A percentile compares a stretch with the other conserved stretches of the same genome.
Conservation (phyloP, 2,329 filamentous ascomycete species). For the Fusarium sambucinum region DNA sequence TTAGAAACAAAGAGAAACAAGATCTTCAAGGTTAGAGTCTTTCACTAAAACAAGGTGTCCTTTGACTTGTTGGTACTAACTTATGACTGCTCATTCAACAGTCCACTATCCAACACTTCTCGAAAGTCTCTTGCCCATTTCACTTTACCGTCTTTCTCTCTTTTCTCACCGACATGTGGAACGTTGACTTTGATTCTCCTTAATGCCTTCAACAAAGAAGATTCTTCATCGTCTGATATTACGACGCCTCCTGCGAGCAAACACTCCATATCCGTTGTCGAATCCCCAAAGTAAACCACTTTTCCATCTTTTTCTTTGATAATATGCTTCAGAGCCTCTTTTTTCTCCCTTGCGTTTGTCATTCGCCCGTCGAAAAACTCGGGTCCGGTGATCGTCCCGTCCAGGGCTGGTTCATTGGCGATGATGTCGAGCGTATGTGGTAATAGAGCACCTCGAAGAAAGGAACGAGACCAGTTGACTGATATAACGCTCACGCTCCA, state of each 20-base stretch:
- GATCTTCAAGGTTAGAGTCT: not conserved
- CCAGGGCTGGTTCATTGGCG: conserved; percentile 58
- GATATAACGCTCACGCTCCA: conserved; percentile 61
- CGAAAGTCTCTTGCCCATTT: conserved; percentile 60
- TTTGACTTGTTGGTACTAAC: not conserved
- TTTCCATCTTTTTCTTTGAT: conserved; percentile 32
- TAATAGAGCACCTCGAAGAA: conserved; percentile 60
- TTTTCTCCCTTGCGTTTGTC: conserved; percentile 61
- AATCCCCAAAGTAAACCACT: conserved; percentile 70
- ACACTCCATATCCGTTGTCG: conserved; percentile 68
- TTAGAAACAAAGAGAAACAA: not conserved
- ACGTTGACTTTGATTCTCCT: conserved; percentile 55
- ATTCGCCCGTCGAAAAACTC: conserved; percentile 44
- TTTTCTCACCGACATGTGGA: conserved; percentile 51
- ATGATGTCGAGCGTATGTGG: conserved; percentile 53
- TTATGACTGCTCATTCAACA: conserved; percentile 36
- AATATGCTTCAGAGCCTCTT: conserved; percentile 55
- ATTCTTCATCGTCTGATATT: conserved; percentile 55
- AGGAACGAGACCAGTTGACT: conserved; percentile 64
- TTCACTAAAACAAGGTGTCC: not conserved
- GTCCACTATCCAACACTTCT: conserved; percentile 55
- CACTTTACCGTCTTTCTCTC: conserved; percentile 38
- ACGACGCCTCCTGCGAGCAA: conserved; percentile 62
- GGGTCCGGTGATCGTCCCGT: conserved; percentile 59
- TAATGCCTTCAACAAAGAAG: conserved; percentile 54